These are phyloP conservation scores for Nakazawaea populi DNA, from an alignment of 805 yeast species.

Conservation along the genomic window DNA sequence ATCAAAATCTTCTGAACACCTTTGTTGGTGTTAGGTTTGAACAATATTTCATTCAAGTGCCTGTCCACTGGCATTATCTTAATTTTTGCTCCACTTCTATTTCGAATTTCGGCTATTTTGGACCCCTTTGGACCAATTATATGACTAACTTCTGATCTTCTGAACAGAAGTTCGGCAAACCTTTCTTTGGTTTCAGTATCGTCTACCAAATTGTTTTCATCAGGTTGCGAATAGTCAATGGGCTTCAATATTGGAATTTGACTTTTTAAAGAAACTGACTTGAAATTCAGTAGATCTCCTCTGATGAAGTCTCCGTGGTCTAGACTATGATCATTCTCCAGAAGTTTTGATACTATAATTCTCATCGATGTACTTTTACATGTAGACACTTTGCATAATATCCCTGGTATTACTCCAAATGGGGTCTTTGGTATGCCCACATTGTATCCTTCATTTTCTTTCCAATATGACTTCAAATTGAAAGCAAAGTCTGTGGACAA, in stretches of 20 bases:
- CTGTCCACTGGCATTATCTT: slow-evolving; percentile 29
- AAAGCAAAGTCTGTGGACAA: background rate
- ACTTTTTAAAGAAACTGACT: background rate
- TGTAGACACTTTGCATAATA: background rate
- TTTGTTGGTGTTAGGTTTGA: slow-evolving; percentile 11
- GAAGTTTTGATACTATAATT: background rate
- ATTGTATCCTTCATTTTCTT: background rate
- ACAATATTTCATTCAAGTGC: slow-evolving; percentile 11
- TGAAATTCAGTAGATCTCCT: background rate
- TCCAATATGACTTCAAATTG: background rate
- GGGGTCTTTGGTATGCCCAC: slow-evolving; percentile 1
- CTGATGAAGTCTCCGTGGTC: background rate
- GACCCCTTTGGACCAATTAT: slow-evolving; percentile 39
- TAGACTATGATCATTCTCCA: background rate
- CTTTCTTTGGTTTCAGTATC: background rate
- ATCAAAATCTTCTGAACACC: slow-evolving; percentile 23
- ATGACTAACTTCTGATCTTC: slow-evolving; percentile 30
- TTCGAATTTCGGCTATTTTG: slow-evolving; percentile 26
- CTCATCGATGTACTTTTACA: background rate
- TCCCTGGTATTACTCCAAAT: slow-evolving; percentile 1
- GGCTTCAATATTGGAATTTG: background rate
- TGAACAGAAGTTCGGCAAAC: slow-evolving; percentile 11
- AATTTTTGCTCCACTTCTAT: slow-evolving; percentile 28
- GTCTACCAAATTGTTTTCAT: background rate
- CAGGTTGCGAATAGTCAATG: background rate